Evolutionary conservation across 192 early-diverging fungal species (phyloP).

Genomic region (Mortierella hygrophila): DNA sequence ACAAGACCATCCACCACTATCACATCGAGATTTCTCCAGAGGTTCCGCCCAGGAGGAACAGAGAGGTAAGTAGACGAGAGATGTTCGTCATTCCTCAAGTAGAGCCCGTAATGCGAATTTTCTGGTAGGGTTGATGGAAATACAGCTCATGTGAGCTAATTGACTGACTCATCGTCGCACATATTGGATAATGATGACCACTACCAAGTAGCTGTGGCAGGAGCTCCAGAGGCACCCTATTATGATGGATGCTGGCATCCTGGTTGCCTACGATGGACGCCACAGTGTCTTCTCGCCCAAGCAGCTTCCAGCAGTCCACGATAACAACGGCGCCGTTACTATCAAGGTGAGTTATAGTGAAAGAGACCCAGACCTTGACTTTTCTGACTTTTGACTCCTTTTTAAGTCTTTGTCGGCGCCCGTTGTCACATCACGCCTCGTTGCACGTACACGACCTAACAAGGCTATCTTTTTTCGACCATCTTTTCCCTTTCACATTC

Average conservation of each 20-base stretch:
- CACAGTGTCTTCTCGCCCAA: slow-evolving; percentile 76
- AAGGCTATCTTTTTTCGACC: not conserved
- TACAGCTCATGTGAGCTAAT: not conserved
- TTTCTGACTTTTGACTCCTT: not conserved
- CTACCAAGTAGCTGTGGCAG: slow-evolving; percentile 62
- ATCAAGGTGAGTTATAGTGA: slow-evolving; percentile 61
- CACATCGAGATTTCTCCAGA: slow-evolving; percentile 81
- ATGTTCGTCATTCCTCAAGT: not conserved
- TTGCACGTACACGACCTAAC: slow-evolving; percentile 16
- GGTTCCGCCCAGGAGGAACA: slow-evolving; percentile 76
- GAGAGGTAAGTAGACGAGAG: slow-evolving; percentile 66
- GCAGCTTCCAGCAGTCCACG: slow-evolving; percentile 54
- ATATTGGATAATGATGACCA: not conserved
- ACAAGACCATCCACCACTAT: slow-evolving; percentile 80
- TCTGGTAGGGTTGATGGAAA: not conserved
- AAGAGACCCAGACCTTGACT: not conserved
- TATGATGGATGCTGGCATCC: slow-evolving; percentile 60
- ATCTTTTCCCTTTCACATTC: not conserved
- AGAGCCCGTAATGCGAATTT: too few relatives aligned
- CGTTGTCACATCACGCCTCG: not conserved
- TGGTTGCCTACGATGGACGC: slow-evolving; percentile 84
- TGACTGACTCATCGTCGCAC: not conserved
- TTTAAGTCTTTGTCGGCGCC: not conserved
- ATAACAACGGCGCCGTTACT: slow-evolving; percentile 51
- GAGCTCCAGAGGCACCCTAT: slow-evolving; percentile 56